Conservation (phyloP, 2,329 filamentous ascomycete species). For the Aspergillus sp. region DNA sequence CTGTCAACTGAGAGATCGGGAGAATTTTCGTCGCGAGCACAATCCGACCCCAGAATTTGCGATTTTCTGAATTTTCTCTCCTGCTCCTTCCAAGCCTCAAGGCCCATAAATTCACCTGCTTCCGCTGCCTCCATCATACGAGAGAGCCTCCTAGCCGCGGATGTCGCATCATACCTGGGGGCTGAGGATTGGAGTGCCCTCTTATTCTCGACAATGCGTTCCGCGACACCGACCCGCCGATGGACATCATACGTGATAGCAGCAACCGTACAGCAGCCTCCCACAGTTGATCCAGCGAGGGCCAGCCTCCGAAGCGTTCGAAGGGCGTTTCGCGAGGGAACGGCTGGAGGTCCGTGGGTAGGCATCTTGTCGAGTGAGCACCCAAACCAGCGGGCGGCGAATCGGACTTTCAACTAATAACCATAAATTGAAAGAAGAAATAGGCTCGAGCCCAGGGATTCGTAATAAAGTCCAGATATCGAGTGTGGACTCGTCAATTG, state of each 20-base stretch:
- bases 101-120: slow-evolving; percentile 42
- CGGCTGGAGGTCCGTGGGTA: slow-evolving; percentile 28
- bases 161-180: slow-evolving; percentile 42
- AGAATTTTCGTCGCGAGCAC: not conserved
- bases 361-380: slow-evolving; percentile 29
- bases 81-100: slow-evolving; percentile 36
- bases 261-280: slow-evolving; percentile 42
- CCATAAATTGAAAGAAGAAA: slow-evolving; percentile 11
- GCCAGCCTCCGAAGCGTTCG: slow-evolving; percentile 39
- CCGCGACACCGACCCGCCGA: slow-evolving; percentile 40
- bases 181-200: slow-evolving; percentile 41
- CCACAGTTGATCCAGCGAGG: slow-evolving; percentile 38
- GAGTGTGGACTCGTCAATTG: slow-evolving; percentile 6
- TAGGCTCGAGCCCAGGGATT: not conserved
- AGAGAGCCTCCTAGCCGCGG: slow-evolving; percentile 36
- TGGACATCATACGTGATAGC: slow-evolving; percentile 45
- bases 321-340: slow-evolving; percentile 47
- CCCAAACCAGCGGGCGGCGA: slow-evolving; percentile 27
- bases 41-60: not conserved
- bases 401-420: slow-evolving; percentile 11
- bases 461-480: not conserved
- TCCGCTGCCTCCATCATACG: slow-evolving; percentile 47
- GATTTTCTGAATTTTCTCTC: slow-evolving; percentile 19
- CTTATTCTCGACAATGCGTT: slow-evolving; percentile 47
- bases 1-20: not conserved